Evolutionary conservation across 768 basidiomycete genomes (phyloP), one percentile per base, ranked within the genome.

Genomic region (Nidularia sp.): DNA sequence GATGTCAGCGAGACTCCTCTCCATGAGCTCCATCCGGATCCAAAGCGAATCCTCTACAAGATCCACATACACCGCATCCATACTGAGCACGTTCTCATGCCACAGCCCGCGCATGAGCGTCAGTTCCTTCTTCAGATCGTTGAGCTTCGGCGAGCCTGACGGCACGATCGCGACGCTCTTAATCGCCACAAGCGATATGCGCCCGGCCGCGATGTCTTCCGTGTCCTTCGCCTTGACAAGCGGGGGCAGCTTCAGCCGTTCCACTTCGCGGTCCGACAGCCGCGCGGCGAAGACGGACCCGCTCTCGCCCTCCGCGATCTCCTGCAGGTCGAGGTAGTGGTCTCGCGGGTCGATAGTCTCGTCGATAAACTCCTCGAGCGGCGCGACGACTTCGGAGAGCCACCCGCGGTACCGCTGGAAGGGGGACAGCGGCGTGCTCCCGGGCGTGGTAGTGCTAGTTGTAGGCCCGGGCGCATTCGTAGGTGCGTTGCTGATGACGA

Each of bases 21-120:
- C 89, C 90, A 93, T 91, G 33, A 93, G 79, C 65, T 92, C 90
- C 91, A 93, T 93, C 55, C 85, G 73, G 47, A 93, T 85, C 91
- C 91, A 93, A 35, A 93, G 66, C 53, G 83, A 78, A 55, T 82
- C 81, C 52, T 84, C 84, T 34, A 73, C 71, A 3, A 85, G 62
- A 58, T 86, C 81, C 31, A 89, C 83, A 65, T 89, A 90, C 22
- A 90, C 66, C 43, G 76, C 81, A 60, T 90, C 88, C 71, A 88
- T 78, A 2, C 75, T 66, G 15, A 93, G 70, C 5, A 92, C 60
- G 65, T 90, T 80, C 53, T 78, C 75, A 56, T 90, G 82, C 51
- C 74, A 65, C 48, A 88, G 47, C 12, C 77, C 73, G 46, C 69
- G 76, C 75, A 90, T 74, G 48, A 92, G 51, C 6, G 56, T 63